These are phyloP conservation scores for Limnanthes douglasii DNA, from an alignment of 345 rosid genomes.

Conservation along the genomic window DNA sequence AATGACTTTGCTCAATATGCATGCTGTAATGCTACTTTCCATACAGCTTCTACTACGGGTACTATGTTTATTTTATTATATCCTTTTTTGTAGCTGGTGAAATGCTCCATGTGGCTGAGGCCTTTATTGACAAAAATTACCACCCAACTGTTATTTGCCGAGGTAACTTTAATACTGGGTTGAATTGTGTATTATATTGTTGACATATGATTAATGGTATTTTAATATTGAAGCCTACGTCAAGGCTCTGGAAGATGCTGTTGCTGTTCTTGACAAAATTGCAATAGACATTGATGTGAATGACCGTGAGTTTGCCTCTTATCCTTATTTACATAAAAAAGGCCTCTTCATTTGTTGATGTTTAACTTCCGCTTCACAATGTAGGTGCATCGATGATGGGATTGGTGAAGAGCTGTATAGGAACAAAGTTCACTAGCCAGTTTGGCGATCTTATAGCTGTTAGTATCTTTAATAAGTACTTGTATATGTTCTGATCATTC, in stretches of 20 bases:
- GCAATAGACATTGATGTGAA: conserved; percentile 69
- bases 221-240: conserved; percentile 55
- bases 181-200: conserved; percentile 1
- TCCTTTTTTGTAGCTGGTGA: conserved; percentile 60
- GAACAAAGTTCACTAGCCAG: conserved; percentile 93
- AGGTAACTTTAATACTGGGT: conserved; percentile 24
- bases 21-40: no score
- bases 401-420: conserved; percentile 81
- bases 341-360: neutral
- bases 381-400: conserved; percentile 42
- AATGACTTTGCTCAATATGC: neutral
- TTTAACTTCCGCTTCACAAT: neutral
- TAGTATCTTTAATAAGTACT: conserved; percentile 23
- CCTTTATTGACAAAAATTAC: conserved; percentile 72
- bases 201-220: neutral
- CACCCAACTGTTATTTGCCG: conserved; percentile 94
- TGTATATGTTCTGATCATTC: no score
- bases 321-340: neutral
- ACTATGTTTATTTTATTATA: neutral
- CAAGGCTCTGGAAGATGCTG: conserved; percentile 90
- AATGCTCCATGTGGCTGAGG: conserved; percentile 97
- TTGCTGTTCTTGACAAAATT: conserved; percentile 84
- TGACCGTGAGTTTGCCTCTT: conserved; percentile 46
- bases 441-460: conserved; percentile 94
- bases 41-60: no score